Conservation (phyloP, 306 rosid species). For the Prunus davidiana region DNA sequence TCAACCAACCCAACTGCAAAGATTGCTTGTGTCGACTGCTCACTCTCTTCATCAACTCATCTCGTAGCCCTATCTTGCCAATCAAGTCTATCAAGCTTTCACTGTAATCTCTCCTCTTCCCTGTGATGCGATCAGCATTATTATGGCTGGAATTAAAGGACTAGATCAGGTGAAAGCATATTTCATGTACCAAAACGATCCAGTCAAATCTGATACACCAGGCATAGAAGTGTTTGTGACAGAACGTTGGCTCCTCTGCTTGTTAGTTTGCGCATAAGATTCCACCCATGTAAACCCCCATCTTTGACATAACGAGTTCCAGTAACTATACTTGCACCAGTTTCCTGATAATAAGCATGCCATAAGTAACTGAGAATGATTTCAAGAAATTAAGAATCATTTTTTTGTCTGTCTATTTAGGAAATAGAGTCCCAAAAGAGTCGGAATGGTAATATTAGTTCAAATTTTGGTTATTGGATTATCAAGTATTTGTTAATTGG, state of each 20-base stretch:
- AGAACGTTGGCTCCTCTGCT: constrained; percentile 97
- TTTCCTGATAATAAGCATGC: constrained; percentile 35
- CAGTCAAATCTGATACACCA: constrained; percentile 94
- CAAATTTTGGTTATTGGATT: too few species aligned
- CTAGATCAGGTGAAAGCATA: too few species aligned
- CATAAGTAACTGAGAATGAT: background rate
- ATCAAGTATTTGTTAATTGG: too few species aligned
- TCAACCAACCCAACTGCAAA: background rate
- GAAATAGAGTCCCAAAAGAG: too few species aligned
- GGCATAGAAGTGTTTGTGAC: constrained; percentile 90
- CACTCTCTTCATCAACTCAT: background rate
- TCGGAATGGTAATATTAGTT: too few species aligned
- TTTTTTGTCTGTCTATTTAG: too few species aligned
- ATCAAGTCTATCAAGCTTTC: background rate
- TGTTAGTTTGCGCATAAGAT: constrained; percentile 94
- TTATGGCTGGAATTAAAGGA: background rate
- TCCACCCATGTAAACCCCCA: constrained; percentile 70
- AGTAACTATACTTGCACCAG: constrained; percentile 83
- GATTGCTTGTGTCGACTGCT: background rate
- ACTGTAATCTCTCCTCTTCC: background rate
- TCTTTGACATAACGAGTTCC: constrained; percentile 94
- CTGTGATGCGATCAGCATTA: background rate
- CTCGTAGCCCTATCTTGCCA: background rate
- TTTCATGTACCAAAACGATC: constrained; percentile 69
- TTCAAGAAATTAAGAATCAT: background rate